Evolutionary conservation across 257 asterid genomes (phyloP).

Genomic region (Solanum dulcamara): DNA sequence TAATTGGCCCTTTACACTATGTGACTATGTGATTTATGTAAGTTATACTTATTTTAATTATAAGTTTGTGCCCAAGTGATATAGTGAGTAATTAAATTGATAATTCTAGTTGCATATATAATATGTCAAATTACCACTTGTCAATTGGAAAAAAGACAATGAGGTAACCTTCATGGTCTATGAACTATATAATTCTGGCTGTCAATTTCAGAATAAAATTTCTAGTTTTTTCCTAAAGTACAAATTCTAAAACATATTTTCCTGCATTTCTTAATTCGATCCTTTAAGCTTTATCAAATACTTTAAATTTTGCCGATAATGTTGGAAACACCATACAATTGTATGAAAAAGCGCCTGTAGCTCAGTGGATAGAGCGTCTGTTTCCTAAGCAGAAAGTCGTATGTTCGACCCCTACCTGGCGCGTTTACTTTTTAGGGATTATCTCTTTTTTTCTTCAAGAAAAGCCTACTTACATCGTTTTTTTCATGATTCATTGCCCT

Average conservation of each 20-base stretch:
- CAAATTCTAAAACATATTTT: neutral
- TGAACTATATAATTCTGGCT: neutral
- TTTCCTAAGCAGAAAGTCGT: slow-evolving; percentile 98
- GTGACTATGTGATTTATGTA: too few species aligned
- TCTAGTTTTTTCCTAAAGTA: neutral
- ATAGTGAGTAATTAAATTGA: too few species aligned
- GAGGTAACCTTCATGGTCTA: neutral
- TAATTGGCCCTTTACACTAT: too few species aligned
- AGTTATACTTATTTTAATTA: too few species aligned
- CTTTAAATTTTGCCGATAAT: too few species aligned
- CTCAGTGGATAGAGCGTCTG: slow-evolving; percentile 99
- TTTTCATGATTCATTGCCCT: neutral
- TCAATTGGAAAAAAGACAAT: neutral
- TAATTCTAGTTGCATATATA: neutral
- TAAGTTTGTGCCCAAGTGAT: too few species aligned
- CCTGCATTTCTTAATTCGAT: neutral
- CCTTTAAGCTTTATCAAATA: neutral
- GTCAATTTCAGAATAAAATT: neutral
- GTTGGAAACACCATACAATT: too few species aligned
- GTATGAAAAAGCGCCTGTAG: slow-evolving; percentile 98
- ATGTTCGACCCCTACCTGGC: slow-evolving; percentile 99
- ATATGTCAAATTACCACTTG: neutral
- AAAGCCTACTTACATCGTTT: neutral
- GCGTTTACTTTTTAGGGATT: too few species aligned
- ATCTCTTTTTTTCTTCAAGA: too few species aligned